Conservation (phyloP, 164 flowering plant genomes). For the Platanus orientalis region DNA sequence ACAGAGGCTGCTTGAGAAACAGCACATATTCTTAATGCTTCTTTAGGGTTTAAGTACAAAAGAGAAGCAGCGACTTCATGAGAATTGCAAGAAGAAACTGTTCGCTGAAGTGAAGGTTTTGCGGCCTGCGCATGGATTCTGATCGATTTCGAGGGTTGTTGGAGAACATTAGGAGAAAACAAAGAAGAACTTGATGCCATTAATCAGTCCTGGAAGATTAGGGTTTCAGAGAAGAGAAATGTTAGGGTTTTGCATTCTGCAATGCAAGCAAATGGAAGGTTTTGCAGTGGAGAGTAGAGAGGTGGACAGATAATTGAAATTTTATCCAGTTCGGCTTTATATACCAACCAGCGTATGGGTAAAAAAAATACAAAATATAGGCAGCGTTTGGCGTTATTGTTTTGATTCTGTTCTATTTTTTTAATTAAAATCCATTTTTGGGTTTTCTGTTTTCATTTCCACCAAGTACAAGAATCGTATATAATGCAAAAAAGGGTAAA, state of each 20-base stretch:
- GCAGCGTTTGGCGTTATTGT: too few relatives aligned
- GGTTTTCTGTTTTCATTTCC: too few relatives aligned
- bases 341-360: too few relatives aligned
- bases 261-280: not conserved
- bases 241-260: conserved; percentile 11
- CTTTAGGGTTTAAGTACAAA: conserved; percentile 10
- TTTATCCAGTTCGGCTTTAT: conserved; percentile 7
- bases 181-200: conserved; percentile 42
- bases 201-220: not conserved
- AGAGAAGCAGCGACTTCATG: conserved; percentile 2
- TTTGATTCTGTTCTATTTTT: too few relatives aligned
- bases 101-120: conserved; percentile 11
- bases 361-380: too few relatives aligned
- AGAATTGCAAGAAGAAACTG: conserved; percentile 9
- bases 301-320: not conserved
- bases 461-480: too few relatives aligned
- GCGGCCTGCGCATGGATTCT: conserved; percentile 6
- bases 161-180: conserved; percentile 25
- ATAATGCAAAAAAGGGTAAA: too few relatives aligned
- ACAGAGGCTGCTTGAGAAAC: conserved; percentile 43
- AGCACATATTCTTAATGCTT: conserved; percentile 23
- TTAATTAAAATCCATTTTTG: too few relatives aligned
- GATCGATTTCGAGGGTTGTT: conserved; percentile 13
- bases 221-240: conserved; percentile 6
- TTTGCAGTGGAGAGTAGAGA: conserved; percentile 6